phyloP scores from a whole-genome alignment of 2,329 filamentous ascomycete genomes.

The Diaporthe humulicola region DNA sequence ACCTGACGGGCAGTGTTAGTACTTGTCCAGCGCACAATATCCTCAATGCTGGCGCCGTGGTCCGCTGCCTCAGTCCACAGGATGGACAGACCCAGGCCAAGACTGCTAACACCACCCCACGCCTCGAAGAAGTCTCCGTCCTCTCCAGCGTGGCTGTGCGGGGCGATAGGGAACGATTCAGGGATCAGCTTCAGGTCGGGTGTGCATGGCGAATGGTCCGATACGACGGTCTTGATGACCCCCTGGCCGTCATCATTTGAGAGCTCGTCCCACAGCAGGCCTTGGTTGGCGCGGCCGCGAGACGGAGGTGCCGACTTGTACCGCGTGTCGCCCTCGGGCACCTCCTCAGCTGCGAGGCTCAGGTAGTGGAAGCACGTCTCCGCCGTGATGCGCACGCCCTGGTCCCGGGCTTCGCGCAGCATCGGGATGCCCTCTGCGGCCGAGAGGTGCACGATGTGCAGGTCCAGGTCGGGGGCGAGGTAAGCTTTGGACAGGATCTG shows the following conservation, averaged over 20 bases:
- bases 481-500: constrained; percentile 87
- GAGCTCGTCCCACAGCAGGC: constrained; percentile 89
- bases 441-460: constrained; percentile 95
- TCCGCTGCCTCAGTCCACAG: constrained; percentile 81
- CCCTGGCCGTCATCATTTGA: constrained; percentile 69
- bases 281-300: constrained; percentile 83
- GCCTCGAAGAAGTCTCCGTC: constrained; percentile 89
- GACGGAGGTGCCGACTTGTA: constrained; percentile 98
- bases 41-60: constrained; percentile 69
- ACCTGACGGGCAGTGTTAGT: constrained; percentile 90
- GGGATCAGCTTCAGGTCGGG: constrained; percentile 93
- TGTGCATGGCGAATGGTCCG: constrained; percentile 96
- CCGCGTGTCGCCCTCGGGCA: constrained; percentile 86
- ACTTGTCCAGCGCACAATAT: constrained; percentile 88
- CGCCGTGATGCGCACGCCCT: constrained; percentile 87
- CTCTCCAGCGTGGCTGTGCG: constrained; percentile 30
- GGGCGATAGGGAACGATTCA: constrained; percentile 64
- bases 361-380: constrained; percentile 98
- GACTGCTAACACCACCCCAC: constrained; percentile 96
- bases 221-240: constrained; percentile 92
- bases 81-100: constrained; percentile 94
- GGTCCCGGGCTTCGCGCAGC: constrained; percentile 77
- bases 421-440: constrained; percentile 88
- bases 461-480: constrained; percentile 82
- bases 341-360: constrained; percentile 83